Conservation (phyloP, 129 eudicot species). For the Arctium minus region DNA sequence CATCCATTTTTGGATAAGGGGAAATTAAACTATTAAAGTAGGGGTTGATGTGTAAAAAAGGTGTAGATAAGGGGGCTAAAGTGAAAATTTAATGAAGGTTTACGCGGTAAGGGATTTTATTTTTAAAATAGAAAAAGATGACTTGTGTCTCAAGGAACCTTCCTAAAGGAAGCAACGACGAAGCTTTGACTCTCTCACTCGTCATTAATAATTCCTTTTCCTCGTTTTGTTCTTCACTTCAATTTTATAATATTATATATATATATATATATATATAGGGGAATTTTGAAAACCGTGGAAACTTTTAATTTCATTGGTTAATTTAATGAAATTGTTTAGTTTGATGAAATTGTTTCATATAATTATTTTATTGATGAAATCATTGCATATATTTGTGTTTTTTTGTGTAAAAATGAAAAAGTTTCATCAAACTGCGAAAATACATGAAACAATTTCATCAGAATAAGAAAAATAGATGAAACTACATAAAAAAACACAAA, state of each 20-base stretch:
- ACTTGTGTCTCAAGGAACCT: constrained; percentile 29
- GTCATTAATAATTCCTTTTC: constrained; percentile 5
- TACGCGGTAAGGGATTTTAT: background rate
- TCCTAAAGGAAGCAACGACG: constrained; percentile 4
- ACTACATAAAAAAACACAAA: too few relatives aligned
- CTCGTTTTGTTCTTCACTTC: background rate
- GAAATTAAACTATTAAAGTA: background rate
- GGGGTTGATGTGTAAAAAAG: background rate
- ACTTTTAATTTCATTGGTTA: too few relatives aligned
- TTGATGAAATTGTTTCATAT: too few relatives aligned
- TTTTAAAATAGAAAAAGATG: background rate
- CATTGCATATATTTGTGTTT: too few relatives aligned
- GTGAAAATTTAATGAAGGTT: background rate
- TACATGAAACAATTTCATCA: too few relatives aligned
- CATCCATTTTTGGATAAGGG: background rate
- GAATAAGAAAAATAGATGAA: too few relatives aligned
- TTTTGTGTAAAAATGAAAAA: too few relatives aligned
- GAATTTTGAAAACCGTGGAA: too few relatives aligned
- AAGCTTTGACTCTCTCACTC: constrained; percentile 13
- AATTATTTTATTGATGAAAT: too few relatives aligned
- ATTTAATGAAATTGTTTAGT: too few relatives aligned
- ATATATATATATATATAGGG: too few relatives aligned
- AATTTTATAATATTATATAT: background rate
- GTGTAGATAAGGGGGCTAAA: background rate
- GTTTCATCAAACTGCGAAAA: too few relatives aligned